Percentiles rank a stretch among this genome's conserved stretches.
Conservation (phyloP, 2,329 filamentous ascomycete species). For the Nannizzia gypsea region DNA sequence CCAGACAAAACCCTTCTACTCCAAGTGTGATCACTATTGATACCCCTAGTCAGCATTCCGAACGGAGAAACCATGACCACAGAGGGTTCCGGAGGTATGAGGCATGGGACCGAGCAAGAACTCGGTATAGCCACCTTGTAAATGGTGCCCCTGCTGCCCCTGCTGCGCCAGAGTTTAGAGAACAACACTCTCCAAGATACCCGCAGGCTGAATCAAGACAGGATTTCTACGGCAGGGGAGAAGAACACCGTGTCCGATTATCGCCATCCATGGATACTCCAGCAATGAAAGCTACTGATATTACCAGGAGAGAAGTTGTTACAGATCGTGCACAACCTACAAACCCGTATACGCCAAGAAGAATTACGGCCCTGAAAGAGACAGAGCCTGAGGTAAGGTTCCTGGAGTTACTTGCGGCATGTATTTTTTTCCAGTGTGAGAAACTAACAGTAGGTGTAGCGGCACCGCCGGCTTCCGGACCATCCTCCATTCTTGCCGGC, state of each 20-base stretch:
- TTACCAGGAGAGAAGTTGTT: not conserved
- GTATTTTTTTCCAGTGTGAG: constrained; percentile 2
- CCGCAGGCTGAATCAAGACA: not conserved
- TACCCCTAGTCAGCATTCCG: constrained; percentile 9
- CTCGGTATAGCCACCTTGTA: constrained; percentile 27
- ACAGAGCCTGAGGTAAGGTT: not conserved
- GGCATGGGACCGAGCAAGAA: constrained; percentile 36
- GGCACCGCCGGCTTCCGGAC: not conserved
- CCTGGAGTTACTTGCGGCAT: not conserved
- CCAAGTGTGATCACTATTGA: not conserved
- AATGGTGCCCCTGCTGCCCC: not conserved
- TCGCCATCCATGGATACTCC: not conserved
- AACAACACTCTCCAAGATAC: not conserved
- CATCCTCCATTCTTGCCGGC: constrained; percentile 17
- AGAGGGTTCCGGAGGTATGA: constrained; percentile 37
- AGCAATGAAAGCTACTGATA: not conserved
- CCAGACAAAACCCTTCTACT: not conserved
- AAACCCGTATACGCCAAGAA: not conserved
- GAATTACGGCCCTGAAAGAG: not conserved
- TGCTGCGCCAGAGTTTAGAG: not conserved
- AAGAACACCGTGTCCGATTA: not conserved
- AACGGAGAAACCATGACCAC: constrained; percentile 28
- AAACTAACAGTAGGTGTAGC: constrained; percentile 13
- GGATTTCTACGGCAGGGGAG: not conserved
- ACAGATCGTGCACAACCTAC: not conserved